Base-by-base conservation (phyloP, 352 stramenopile genomes). In the Globisporangium radiosum region DNA sequence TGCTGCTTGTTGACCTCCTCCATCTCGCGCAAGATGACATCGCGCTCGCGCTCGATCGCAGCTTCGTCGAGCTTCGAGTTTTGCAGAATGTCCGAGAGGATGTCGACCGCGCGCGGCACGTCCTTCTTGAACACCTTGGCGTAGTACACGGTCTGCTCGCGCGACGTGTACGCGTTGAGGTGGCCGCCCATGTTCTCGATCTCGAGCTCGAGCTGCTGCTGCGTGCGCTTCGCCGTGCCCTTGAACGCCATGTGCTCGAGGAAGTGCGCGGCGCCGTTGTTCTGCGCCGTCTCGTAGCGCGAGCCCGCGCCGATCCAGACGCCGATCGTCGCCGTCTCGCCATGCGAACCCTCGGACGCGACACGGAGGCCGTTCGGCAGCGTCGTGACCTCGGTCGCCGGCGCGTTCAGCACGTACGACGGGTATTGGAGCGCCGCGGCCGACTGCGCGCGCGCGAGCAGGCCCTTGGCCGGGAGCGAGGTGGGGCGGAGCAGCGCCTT, bases 161-260 rank as follows among this genome's bases (percentile, higher is more conserved):
- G 87, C 66, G 83, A 98, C 56, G 98, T 99, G 81, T 99, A 99
- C 7, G 97, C 97, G 75, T 99, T 98, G 51, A 99, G 81, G 85
- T 99, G 97, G 65, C 95, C 97, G 60, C 98, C 98, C 95, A 99
- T 99, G 84, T 99, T 99, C 86, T 99, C 98, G 68, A 99, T 99
- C 76, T 99, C 93, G 51, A 98, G 82, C 82, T 99, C 98, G n/a
- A 99, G 85, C 71, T 98, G 81, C 71, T 97, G 91, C 81, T 99
- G 97, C 50, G 92, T 99, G 60, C 97, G 85, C 66, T 96, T 97
- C 40, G 72, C 72, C 42, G 98, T 99, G 68, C 98, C 98, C 81
- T 99, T 99, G 85, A 99, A 99, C 50, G 96, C 94, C 95, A 99
- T 99, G 85, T 99, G 98, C 86, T 99, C 98, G 57, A 99, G 64